Evolutionary conservation across 129 eudicot genomes (phyloP).

Genomic region (Apium graveolens): DNA sequence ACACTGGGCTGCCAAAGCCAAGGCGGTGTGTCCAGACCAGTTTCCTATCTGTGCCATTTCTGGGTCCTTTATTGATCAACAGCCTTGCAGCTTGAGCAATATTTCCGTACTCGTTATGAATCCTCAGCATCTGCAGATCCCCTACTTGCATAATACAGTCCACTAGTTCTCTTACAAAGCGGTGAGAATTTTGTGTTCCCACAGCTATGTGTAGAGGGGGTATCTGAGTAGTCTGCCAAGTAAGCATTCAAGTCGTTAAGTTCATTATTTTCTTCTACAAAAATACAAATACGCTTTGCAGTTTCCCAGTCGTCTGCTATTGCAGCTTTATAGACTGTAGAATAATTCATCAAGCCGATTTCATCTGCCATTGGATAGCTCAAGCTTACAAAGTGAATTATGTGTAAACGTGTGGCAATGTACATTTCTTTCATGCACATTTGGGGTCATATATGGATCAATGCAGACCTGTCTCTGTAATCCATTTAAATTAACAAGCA

Average conservation of each 20-base stretch:
- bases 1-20: conserved; percentile 23
- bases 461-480: too few relatives aligned
- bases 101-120: conserved; percentile 6
- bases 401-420: background rate
- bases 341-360: conserved; percentile 14
- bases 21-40: conserved; percentile 18
- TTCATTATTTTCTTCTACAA: background rate
- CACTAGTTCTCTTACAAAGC: conserved; percentile 14
- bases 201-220: conserved; percentile 22
- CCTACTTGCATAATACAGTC: conserved; percentile 1
- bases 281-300: background rate
- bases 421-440: too few relatives aligned
- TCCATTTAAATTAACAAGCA: too few relatives aligned
- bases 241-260: background rate
- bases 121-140: conserved; percentile 13
- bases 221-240: conserved; percentile 13
- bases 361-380: background rate
- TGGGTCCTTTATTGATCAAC: conserved; percentile 20
- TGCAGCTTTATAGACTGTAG: conserved; percentile 26
- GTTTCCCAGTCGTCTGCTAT: conserved; percentile 20
- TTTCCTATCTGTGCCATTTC: conserved; percentile 18
- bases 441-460: too few relatives aligned
- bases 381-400: background rate
- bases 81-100: conserved; percentile 18
- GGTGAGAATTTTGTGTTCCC: conserved; percentile 26